A percentile compares a stretch with the other conserved stretches of the same genome.
These are phyloP conservation scores for Trametes hirsuta DNA, from an alignment of 1,284 basidiomycete genomes.

Conservation along the genomic window DNA sequence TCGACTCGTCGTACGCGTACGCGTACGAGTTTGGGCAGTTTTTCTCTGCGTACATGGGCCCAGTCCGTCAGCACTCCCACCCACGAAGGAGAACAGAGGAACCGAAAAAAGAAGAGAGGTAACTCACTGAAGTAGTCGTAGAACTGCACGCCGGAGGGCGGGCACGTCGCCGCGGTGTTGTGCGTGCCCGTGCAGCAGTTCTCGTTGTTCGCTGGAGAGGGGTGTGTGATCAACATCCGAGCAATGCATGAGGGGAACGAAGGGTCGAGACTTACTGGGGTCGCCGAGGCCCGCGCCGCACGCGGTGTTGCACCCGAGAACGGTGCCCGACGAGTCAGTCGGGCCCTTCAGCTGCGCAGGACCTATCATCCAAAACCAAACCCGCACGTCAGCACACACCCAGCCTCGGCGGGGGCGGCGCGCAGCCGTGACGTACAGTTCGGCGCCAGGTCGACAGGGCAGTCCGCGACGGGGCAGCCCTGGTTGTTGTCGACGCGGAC, in stretches of 20 bases:
- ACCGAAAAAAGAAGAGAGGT: neutral
- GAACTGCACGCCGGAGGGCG: conserved; percentile 50
- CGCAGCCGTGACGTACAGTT: conserved; percentile 37
- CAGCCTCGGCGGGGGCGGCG: too few relatives aligned
- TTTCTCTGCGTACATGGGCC: conserved; percentile 35
- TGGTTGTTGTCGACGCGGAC: conserved; percentile 54
- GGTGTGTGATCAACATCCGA: neutral
- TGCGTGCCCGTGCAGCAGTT: conserved; percentile 62
- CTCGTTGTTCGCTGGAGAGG: conserved; percentile 44
- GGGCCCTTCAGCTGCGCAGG: conserved; percentile 56
- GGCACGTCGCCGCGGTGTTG: conserved; percentile 53
- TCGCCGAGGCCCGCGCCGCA: conserved; percentile 58
- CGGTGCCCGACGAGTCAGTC: conserved; percentile 51
- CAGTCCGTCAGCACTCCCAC: neutral
- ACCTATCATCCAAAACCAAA: conserved; percentile 36
- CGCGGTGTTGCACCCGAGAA: conserved; percentile 61
- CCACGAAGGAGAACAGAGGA: neutral
- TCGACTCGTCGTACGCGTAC: conserved; percentile 55
- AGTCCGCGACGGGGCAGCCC: conserved; percentile 53
- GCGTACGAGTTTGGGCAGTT: conserved; percentile 51
- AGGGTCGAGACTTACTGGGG: conserved; percentile 37
- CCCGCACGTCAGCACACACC: neutral
- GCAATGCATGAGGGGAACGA: neutral
- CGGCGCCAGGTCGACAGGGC: conserved; percentile 56
- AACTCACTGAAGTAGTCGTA: conserved; percentile 59